Evolutionary conservation across 768 basidiomycete genomes (phyloP), one percentile per base, ranked within the genome.

Genomic region (Naganishia vishniacii): DNA sequence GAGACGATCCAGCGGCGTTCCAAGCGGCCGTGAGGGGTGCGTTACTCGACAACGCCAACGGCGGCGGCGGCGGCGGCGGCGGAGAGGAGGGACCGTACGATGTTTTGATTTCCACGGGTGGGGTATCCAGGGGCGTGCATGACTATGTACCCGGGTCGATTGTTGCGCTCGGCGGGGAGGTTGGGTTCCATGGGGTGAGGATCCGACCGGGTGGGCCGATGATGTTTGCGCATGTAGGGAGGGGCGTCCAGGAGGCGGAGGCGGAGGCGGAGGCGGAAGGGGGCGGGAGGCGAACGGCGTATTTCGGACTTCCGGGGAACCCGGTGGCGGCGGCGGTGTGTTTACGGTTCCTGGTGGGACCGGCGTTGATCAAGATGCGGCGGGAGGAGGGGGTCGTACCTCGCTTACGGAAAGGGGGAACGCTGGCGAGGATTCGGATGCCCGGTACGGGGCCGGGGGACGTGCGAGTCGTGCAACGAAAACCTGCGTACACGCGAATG

Each of bases 221-320:
- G 48, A 44, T 63, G 62, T 63, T 63, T 56, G 53, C 53, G 32
- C 53, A 41, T 37, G 12, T 46, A 41, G 62, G 41, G 25, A 51
- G 26, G 13, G 41, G 11, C 49, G n/a, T n/a, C n/a, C n/a, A n/a
- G n/a, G n/a, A n/a, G n/a, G n/a, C n/a, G n/a, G n/a, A n/a, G n/a
- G n/a, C n/a, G n/a, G n/a, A n/a, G n/a, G n/a, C n/a, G n/a, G n/a
- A n/a, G n/a, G n/a, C n/a, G n/a, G n/a, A n/a, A n/a, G n/a, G n/a
- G n/a, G 40, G 32, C 48, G 32, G 37, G 5, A 31, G 29, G 28
- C 60, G 45, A 32, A 29, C 48, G 18, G 48, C 62, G 41, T 51
- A 51, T 18, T 63, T 63, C 44, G 62, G 62, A 16, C 62, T 63
- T 16, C 62, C 62, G 3, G 62, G 62, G 16, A 63, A 63, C 16